These are phyloP conservation scores for Leccinum sublutescens DNA, from an alignment of 768 basidiomycete species.

Conservation along the genomic window DNA sequence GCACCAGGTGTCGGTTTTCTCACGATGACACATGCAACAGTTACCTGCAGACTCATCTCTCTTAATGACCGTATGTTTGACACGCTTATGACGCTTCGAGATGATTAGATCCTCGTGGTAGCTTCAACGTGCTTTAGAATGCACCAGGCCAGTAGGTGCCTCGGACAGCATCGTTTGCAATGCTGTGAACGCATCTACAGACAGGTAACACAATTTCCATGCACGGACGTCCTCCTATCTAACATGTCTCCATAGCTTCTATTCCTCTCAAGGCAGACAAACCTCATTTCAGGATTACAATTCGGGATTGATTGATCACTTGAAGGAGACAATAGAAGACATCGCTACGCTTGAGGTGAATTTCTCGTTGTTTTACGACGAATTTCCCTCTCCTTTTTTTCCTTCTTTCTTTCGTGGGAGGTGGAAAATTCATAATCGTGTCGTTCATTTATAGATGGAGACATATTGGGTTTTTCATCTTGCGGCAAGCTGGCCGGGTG, in stretches of 20 bases:
- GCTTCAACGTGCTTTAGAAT: constrained; percentile 47
- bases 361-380: background rate
- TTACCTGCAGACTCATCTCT: constrained; percentile 58
- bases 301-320: constrained; percentile 53
- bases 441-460: constrained; percentile 62
- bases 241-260: constrained; percentile 52
- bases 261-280: constrained; percentile 82
- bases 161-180: constrained; percentile 38
- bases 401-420: background rate
- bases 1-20: background rate
- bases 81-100: background rate
- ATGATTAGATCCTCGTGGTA: constrained; percentile 25
- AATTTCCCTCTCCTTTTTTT: background rate
- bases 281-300: constrained; percentile 81
- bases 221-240: constrained; percentile 3
- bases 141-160: constrained; percentile 42
- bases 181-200: constrained; percentile 73
- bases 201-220: constrained; percentile 50
- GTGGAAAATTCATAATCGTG: background rate
- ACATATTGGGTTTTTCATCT: constrained; percentile 81
- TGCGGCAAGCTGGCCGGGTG: constrained; percentile 62
- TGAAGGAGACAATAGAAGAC: constrained; percentile 49
- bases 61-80: constrained; percentile 44
- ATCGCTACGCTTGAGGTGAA: constrained; percentile 69
- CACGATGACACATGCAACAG: constrained; percentile 31